These are phyloP conservation scores for Cyclanthera cordifolia DNA, from an alignment of 306 rosid genomes.

Conservation along the genomic window DNA sequence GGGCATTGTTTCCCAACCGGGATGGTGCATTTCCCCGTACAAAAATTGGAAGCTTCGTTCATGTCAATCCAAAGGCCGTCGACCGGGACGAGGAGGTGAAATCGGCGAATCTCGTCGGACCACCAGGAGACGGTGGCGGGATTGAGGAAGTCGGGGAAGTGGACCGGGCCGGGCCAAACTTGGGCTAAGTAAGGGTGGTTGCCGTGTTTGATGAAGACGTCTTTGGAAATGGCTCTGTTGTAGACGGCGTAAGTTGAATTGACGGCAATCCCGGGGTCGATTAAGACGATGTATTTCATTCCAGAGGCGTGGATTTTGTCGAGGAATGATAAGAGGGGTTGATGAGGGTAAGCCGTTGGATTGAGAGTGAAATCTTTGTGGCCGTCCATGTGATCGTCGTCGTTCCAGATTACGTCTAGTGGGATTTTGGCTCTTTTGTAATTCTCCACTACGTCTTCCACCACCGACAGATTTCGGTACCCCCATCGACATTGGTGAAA, in stretches of 20 bases:
- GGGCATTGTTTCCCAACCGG: constrained; percentile 65
- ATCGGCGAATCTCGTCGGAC: constrained; percentile 77
- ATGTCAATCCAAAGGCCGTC: constrained; percentile 96
- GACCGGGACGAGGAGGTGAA: constrained; percentile 83
- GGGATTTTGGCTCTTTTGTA: constrained; percentile 81
- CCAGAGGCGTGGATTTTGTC: constrained; percentile 70
- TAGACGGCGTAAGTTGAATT: constrained; percentile 58
- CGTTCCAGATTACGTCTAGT: constrained; percentile 91
- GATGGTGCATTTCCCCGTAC: constrained; percentile 69
- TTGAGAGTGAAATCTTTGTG: constrained; percentile 75
- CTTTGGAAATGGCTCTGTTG: constrained; percentile 58
- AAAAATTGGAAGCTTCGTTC: constrained; percentile 83
- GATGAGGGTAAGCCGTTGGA: constrained; percentile 50
- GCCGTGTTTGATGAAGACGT: constrained; percentile 77
- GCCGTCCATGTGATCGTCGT: constrained; percentile 93
- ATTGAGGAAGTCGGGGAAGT: constrained; percentile 86
- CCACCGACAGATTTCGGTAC: constrained; percentile 83
- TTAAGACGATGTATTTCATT: constrained; percentile 78
- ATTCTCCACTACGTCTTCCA: constrained; percentile 80
- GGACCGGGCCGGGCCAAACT: constrained; percentile 93
- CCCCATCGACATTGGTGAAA: constrained; percentile 99
- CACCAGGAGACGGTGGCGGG: constrained; percentile 86
- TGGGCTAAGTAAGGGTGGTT: constrained; percentile 76
- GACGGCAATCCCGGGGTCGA: constrained; percentile 76
- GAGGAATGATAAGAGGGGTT: constrained; percentile 60